These are phyloP conservation scores for Zygosaccharomyces rouxii DNA, from an alignment of 805 yeast genomes.

Conservation along the genomic window DNA sequence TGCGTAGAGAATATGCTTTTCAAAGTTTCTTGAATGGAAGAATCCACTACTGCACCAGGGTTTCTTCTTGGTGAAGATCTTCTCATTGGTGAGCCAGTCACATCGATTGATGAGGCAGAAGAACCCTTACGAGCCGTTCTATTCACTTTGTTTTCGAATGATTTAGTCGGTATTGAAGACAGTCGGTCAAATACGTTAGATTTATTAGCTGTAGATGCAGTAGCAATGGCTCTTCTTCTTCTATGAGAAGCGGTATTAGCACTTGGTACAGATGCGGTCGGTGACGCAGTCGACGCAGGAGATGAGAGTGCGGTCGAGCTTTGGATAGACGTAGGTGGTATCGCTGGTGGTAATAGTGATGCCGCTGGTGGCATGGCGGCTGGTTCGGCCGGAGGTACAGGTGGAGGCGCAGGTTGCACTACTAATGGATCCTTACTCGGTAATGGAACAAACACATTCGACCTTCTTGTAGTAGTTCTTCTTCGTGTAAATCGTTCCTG, in stretches of 20 bases:
- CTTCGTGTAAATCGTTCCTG: conserved; percentile 12
- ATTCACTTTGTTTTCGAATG: conserved; percentile 29
- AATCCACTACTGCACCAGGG: conserved; percentile 14
- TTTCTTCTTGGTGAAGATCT: conserved; percentile 17
- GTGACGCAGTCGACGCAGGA: neutral
- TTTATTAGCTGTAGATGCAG: neutral
- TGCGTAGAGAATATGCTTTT: conserved; percentile 26
- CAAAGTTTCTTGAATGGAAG: conserved; percentile 28
- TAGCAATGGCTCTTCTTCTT: conserved; percentile 10
- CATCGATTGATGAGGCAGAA: conserved; percentile 24
- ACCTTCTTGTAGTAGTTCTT: conserved; percentile 24
- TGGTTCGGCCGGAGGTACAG: neutral
- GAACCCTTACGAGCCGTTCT: conserved; percentile 12
- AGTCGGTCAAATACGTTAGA: conserved; percentile 32
- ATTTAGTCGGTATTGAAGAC: conserved; percentile 29
- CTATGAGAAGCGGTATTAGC: conserved; percentile 1
- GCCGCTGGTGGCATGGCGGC: neutral
- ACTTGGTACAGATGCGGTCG: neutral
- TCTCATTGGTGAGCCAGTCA: conserved; percentile 31
- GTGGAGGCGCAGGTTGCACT: conserved; percentile 17
- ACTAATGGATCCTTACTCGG: conserved; percentile 35
- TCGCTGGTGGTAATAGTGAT: neutral
- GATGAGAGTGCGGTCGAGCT: conserved; percentile 1
- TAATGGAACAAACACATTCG: conserved; percentile 35
- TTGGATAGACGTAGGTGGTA: neutral